phyloP scores from a whole-genome alignment of 371 early-diverging fungal genomes.

The Batkoa obscura region DNA sequence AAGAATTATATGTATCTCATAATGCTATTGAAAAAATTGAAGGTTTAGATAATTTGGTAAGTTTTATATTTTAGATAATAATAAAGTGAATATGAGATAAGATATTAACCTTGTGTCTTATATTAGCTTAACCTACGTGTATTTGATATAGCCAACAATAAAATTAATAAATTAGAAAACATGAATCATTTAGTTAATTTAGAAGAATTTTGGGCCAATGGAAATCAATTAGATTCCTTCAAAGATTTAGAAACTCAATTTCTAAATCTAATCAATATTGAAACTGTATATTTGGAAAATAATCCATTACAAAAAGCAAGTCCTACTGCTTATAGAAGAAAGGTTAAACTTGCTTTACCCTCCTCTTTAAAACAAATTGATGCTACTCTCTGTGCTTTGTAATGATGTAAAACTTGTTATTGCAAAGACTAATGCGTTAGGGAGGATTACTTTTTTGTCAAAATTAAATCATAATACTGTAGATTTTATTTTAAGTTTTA shows the following conservation, averaged over 20 bases:
- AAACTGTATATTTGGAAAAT: slow-evolving; percentile 86
- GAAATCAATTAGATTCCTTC: slow-evolving; percentile 59
- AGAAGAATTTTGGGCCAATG: slow-evolving; percentile 80
- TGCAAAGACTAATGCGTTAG: no score
- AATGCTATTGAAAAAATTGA: slow-evolving; percentile 57
- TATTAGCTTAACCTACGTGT: slow-evolving; percentile 46
- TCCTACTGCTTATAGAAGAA: slow-evolving; percentile 65
- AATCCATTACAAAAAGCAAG: slow-evolving; percentile 73
- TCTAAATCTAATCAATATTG: slow-evolving; percentile 29
- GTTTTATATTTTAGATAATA: no score
- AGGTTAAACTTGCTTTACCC: slow-evolving; percentile 70
- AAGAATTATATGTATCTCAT: slow-evolving; percentile 81
- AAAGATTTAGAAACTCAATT: slow-evolving; percentile 54
- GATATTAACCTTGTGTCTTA: no score
- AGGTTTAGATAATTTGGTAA: slow-evolving; percentile 62
- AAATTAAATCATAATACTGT: no score
- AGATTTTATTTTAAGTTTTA: no score
- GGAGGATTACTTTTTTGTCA: no score
- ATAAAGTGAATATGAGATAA: no score
- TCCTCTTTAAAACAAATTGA: slow-evolving; percentile 75
- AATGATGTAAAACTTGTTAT: no score
- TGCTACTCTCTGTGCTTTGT: slow-evolving; percentile 43
- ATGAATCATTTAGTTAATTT: slow-evolving; percentile 42
- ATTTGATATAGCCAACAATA: slow-evolving; percentile 73
- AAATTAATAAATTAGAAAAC: slow-evolving; percentile 49